Evolutionary conservation across 768 basidiomycete genomes (phyloP).

Genomic region (Lepiota venenata): DNA sequence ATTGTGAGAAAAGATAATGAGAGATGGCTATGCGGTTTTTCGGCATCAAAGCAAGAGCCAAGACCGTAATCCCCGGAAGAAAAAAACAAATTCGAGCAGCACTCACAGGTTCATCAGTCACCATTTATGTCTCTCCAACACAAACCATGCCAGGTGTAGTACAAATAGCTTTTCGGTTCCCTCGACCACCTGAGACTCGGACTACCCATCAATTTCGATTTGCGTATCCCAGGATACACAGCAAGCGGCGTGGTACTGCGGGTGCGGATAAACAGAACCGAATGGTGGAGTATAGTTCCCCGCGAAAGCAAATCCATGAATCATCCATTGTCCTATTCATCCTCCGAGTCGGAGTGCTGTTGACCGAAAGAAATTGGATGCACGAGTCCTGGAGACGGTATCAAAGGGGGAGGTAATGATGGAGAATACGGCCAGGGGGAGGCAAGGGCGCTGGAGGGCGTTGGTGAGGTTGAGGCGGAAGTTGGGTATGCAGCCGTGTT

Average conservation of each 20-base stretch:
- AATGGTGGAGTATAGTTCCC: neutral
- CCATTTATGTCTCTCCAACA: conserved; percentile 78
- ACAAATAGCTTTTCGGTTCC: conserved; percentile 46
- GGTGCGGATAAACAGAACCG: no score
- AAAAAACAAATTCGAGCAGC: no score
- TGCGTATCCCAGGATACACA: neutral
- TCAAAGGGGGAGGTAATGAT: conserved; percentile 1
- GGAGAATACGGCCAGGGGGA: conserved; percentile 1
- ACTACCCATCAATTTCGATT: neutral
- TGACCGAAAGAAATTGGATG: neutral
- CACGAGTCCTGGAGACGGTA: neutral
- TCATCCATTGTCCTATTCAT: neutral
- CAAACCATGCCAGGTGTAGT: conserved; percentile 58
- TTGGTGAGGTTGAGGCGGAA: no score
- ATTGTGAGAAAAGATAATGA: neutral
- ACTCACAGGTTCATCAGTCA: conserved; percentile 73
- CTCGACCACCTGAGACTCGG: conserved; percentile 2
- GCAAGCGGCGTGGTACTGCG: neutral
- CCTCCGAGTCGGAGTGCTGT: neutral
- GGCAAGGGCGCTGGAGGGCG: neutral
- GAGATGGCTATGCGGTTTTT: no score
- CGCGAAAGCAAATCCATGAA: neutral
- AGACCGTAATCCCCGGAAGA: neutral
- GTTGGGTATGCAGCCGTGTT: no score
- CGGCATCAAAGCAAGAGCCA: no score